Evolutionary conservation across 2,329 filamentous ascomycete genomes (phyloP).

Genomic region (Fusarium kyushuense): DNA sequence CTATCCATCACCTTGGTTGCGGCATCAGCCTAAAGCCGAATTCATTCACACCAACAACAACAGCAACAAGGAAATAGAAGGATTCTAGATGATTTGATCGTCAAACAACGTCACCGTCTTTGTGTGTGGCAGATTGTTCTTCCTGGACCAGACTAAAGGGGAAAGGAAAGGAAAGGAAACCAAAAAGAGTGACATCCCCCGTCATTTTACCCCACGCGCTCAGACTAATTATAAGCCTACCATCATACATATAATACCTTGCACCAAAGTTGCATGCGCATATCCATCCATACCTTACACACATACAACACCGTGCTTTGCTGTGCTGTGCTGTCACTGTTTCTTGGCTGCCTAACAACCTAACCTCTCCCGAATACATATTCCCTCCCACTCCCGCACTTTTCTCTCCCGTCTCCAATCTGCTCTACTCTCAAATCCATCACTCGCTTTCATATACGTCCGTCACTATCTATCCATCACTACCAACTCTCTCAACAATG

Average conservation of each 20-base stretch:
- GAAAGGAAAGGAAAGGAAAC: slow-evolving; percentile 6
- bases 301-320: neutral
- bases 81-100: slow-evolving; percentile 11
- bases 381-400: slow-evolving; percentile 24
- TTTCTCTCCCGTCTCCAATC: neutral
- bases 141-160: slow-evolving; percentile 12
- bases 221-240: slow-evolving; percentile 13
- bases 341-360: slow-evolving; percentile 32
- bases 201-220: slow-evolving; percentile 34
- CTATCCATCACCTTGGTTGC: slow-evolving; percentile 2
- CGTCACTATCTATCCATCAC: slow-evolving; percentile 22
- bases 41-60: slow-evolving; percentile 7
- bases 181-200: slow-evolving; percentile 24
- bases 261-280: slow-evolving; percentile 11
- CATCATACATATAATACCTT: slow-evolving; percentile 16
- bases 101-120: slow-evolving; percentile 34
- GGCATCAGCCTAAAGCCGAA: slow-evolving; percentile 36
- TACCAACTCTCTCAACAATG: slow-evolving; percentile 40
- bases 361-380: slow-evolving; percentile 18
- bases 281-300: slow-evolving; percentile 8
- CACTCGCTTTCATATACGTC: slow-evolving; percentile 11
- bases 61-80: neutral
- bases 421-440: neutral
- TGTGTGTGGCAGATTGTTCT: slow-evolving; percentile 21
- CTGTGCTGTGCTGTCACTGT: slow-evolving; percentile 18